A percentile compares a stretch with the other conserved stretches of the same genome.
Evolutionary conservation across 371 early-diverging fungal species (phyloP).

Genomic region (Mucor irregularis): DNA sequence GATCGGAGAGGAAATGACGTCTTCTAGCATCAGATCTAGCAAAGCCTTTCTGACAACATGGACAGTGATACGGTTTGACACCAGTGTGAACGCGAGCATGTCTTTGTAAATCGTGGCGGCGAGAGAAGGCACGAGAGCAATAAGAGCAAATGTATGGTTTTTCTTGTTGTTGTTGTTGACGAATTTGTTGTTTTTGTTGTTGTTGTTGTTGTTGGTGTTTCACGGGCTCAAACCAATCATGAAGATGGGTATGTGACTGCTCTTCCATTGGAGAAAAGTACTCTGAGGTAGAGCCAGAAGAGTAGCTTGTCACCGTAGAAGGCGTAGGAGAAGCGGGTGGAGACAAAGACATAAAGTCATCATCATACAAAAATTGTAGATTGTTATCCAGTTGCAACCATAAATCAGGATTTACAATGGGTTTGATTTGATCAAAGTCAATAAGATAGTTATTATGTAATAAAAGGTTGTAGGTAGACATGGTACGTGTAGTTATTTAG

Average conservation of each 20-base stretch:
- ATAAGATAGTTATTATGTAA: background rate
- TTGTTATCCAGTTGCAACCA: background rate
- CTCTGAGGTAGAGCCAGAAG: too few species aligned
- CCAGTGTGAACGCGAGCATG: constrained; percentile 54
- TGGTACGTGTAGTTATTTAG: background rate
- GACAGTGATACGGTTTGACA: constrained; percentile 52
- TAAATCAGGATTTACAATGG: background rate
- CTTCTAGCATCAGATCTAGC: constrained; percentile 61
- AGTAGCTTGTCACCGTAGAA: too few species aligned
- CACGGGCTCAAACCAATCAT: too few species aligned
- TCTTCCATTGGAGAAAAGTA: too few species aligned
- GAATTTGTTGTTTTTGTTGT: too few species aligned
- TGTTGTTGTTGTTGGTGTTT: too few species aligned
- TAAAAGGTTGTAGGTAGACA: background rate
- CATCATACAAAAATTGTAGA: background rate
- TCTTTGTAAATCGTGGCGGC: constrained; percentile 33
- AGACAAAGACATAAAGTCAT: background rate
- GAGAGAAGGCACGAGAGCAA: constrained; percentile 27
- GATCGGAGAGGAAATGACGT: constrained; percentile 43
- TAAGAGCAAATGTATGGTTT: constrained; percentile 17
- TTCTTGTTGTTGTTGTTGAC: too few species aligned
- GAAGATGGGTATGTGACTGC: too few species aligned
- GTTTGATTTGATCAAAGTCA: constrained; percentile 5
- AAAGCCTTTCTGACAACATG: constrained; percentile 53
- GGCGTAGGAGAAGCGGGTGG: background rate